phyloP scores from a whole-genome alignment of 495 filamentous ascomycete genomes.

The Aspergillus diversus region DNA sequence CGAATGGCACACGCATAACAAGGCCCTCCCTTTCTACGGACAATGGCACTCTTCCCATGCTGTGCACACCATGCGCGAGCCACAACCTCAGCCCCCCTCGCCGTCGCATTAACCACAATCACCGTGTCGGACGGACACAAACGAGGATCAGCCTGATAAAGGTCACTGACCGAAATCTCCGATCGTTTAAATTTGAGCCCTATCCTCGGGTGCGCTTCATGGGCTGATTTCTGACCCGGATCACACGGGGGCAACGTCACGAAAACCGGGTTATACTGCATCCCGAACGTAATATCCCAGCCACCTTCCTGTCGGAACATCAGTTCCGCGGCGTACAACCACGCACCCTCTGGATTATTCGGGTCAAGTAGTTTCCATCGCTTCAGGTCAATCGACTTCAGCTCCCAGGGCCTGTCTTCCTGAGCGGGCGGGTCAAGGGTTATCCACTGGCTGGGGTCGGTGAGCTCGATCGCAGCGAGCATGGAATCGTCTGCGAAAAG shows the following conservation, averaged over 20 bases:
- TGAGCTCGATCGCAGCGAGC: background rate
- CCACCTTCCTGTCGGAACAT: background rate
- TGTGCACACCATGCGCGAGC: conserved; percentile 5
- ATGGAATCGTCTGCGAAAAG: background rate
- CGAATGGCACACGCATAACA: background rate
- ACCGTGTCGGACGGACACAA: background rate
- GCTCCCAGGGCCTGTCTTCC: background rate
- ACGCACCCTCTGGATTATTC: background rate
- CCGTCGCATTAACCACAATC: conserved; percentile 3
- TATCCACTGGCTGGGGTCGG: background rate
- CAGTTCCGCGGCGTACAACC: background rate
- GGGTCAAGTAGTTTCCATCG: background rate
- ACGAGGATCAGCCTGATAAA: background rate
- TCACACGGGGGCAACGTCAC: background rate
- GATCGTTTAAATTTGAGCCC: background rate
- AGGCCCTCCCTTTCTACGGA: background rate
- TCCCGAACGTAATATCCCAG: background rate
- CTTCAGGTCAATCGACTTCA: background rate
- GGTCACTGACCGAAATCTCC: background rate
- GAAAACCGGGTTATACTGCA: background rate
- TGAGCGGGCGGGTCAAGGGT: background rate
- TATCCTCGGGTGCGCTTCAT: background rate
- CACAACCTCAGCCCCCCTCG: background rate
- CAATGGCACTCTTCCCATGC: conserved; percentile 1
- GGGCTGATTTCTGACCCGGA: background rate